Evolutionary conservation across 116 monocot genomes (phyloP).

Genomic region (Papilionanthe hybrid): DNA sequence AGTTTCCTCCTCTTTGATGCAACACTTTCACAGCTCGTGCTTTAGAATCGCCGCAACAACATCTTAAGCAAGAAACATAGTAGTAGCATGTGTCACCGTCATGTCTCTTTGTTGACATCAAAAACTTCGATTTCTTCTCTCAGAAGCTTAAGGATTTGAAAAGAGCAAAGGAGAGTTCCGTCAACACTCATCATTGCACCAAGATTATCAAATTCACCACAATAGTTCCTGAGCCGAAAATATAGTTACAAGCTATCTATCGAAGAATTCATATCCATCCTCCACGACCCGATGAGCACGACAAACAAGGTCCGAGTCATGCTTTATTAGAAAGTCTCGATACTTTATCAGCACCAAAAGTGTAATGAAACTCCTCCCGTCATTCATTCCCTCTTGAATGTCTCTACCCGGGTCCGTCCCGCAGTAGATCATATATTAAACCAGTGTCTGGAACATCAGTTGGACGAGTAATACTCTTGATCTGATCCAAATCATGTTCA

Average conservation of each 20-base stretch:
- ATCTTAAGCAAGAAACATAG: too few relatives aligned
- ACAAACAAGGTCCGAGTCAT: constrained; percentile 22
- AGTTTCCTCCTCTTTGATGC: too few relatives aligned
- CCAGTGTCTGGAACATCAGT: too few relatives aligned
- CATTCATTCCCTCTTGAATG: constrained; percentile 25
- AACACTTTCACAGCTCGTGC: too few relatives aligned
- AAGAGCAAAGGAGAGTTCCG: constrained; percentile 24
- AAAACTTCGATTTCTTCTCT: too few relatives aligned
- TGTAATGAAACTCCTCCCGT: constrained; percentile 18
- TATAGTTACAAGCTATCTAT: constrained; percentile 25
- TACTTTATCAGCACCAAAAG: constrained; percentile 22
- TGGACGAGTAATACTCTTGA: too few relatives aligned
- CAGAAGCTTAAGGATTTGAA: constrained; percentile 25
- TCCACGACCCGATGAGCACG: constrained; percentile 31
- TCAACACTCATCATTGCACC: constrained; percentile 32
- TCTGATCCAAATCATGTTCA: too few relatives aligned
- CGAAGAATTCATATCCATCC: constrained; percentile 28
- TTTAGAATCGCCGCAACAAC: too few relatives aligned
- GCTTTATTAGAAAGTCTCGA: constrained; percentile 13
- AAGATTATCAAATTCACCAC: constrained; percentile 32
- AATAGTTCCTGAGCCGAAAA: constrained; percentile 27
- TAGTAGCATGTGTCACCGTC: too few relatives aligned
- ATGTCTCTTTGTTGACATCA: too few relatives aligned
- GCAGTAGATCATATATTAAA: too few relatives aligned
- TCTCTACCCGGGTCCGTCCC: too few relatives aligned